Conservation (phyloP, 805 yeast species). For the Starmerella khaoyaiensis region DNA sequence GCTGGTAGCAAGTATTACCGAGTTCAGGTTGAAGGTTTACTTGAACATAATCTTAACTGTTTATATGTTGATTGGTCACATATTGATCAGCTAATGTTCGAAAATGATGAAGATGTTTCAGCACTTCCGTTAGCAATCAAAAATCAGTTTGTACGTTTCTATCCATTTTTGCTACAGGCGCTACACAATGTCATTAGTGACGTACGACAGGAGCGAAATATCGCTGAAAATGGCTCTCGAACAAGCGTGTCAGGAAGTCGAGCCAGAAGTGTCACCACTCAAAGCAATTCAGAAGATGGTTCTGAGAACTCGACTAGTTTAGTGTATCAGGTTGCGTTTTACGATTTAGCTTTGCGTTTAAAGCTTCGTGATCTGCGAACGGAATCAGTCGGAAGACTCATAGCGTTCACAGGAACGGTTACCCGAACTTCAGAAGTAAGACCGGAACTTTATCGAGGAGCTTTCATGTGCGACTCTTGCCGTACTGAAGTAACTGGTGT, state of each 20-base stretch:
- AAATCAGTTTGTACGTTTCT: slow-evolving; percentile 84
- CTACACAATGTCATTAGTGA: slow-evolving; percentile 60
- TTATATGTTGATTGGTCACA: slow-evolving; percentile 79
- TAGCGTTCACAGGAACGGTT: slow-evolving; percentile 85
- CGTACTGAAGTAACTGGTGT: slow-evolving; percentile 73
- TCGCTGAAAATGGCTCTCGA: background rate
- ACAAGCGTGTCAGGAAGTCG: background rate
- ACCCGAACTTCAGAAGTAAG: slow-evolving; percentile 93
- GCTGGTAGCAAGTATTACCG: slow-evolving; percentile 43
- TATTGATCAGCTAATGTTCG: slow-evolving; percentile 45
- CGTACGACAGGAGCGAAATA: background rate
- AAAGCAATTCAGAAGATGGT: background rate
- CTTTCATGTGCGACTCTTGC: slow-evolving; percentile 83
- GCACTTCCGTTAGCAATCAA: slow-evolving; percentile 78
- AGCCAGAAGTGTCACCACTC: background rate
- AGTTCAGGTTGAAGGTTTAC: slow-evolving; percentile 72
- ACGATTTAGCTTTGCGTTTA: slow-evolving; percentile 67
- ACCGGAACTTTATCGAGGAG: slow-evolving; percentile 78
- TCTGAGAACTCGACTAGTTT: slow-evolving; percentile 42
- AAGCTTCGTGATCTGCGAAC: slow-evolving; percentile 85
- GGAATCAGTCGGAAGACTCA: slow-evolving; percentile 71
- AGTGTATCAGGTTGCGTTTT: slow-evolving; percentile 80
- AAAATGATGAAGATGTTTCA: slow-evolving; percentile 38
- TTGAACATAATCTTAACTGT: slow-evolving; percentile 58
- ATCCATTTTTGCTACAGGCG: slow-evolving; percentile 71